phyloP scores from a whole-genome alignment of 2,329 filamentous ascomycete genomes.

The Talaromyces verruculosus region DNA sequence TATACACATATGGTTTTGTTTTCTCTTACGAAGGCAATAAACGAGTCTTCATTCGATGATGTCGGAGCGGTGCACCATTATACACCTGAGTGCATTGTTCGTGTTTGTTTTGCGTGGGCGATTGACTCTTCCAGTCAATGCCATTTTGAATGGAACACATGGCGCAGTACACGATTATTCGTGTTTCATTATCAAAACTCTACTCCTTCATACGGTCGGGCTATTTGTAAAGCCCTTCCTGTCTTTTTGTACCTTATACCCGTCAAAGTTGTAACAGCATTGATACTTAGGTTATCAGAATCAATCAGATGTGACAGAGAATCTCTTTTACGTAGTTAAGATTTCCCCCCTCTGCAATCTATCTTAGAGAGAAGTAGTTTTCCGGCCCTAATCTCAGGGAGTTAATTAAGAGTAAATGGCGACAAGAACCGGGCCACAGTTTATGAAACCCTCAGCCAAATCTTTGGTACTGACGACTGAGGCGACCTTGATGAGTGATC shows the following conservation, averaged over 20 bases:
- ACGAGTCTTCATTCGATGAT: constrained; percentile 27
- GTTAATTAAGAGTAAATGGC: not conserved
- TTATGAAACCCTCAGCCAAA: not conserved
- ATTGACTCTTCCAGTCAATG: constrained; percentile 14
- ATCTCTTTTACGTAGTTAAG: too few species aligned
- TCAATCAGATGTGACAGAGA: not conserved
- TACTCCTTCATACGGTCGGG: not conserved
- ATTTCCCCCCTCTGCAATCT: too few species aligned
- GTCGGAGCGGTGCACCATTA: constrained; percentile 22
- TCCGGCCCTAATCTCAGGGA: not conserved
- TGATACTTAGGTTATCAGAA: not conserved
- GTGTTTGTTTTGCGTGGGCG: not conserved
- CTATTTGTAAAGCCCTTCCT: not conserved
- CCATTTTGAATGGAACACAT: constrained; percentile 23
- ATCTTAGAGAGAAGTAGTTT: not conserved
- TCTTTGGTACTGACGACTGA: not conserved
- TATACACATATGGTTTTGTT: constrained; percentile 19
- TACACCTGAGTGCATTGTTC: constrained; percentile 18
- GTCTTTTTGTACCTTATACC: constrained; percentile 2
- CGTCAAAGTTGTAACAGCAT: constrained; percentile 7
- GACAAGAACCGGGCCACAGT: not conserved
- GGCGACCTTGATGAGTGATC: not conserved
- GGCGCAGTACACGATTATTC: constrained; percentile 31
- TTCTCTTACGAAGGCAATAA: constrained; percentile 25
- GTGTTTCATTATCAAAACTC: constrained; percentile 10